phyloP scores from a whole-genome alignment of 352 stramenopile genomes.

The Phytophthora boehmeriae region DNA sequence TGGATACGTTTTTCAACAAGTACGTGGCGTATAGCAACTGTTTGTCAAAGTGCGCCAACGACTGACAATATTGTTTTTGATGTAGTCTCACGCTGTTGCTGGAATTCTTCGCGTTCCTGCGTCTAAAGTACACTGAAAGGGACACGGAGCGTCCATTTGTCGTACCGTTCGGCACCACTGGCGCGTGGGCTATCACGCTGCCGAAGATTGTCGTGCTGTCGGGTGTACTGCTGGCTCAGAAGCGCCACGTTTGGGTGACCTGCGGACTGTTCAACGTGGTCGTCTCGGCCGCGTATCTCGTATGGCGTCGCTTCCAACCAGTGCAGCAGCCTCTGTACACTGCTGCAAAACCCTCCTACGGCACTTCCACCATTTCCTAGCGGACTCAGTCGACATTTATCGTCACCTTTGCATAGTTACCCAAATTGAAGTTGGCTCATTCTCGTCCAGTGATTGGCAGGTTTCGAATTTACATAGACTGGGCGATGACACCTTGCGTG shows the following conservation, averaged over 20 bases:
- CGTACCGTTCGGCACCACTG: conserved; percentile 70
- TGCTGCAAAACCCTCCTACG: conserved; percentile 30
- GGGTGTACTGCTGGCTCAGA: conserved; percentile 74
- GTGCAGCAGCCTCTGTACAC: conserved; percentile 1
- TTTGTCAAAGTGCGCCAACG: not conserved
- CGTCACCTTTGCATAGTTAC: no score
- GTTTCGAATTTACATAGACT: no score
- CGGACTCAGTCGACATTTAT: not conserved
- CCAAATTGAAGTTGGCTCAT: no score
- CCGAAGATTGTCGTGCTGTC: conserved; percentile 85
- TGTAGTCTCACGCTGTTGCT: conserved; percentile 74
- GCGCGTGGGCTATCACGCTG: conserved; percentile 79
- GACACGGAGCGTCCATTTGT: conserved; percentile 73
- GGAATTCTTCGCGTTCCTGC: conserved; percentile 86
- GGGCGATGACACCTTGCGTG: not conserved
- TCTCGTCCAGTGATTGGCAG: no score
- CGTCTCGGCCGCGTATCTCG: conserved; percentile 58
- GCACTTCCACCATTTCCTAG: conserved; percentile 45
- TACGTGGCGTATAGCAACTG: conserved; percentile 32
- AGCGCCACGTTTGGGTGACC: conserved; percentile 68
- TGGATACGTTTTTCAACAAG: conserved; percentile 92
- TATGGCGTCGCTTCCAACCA: conserved; percentile 72
- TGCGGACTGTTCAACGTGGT: conserved; percentile 73
- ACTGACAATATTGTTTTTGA: conserved; percentile 4
- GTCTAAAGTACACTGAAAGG: conserved; percentile 84